Conservation (phyloP, 352 stramenopile genomes). For the Elongisporangium senticosum region DNA sequence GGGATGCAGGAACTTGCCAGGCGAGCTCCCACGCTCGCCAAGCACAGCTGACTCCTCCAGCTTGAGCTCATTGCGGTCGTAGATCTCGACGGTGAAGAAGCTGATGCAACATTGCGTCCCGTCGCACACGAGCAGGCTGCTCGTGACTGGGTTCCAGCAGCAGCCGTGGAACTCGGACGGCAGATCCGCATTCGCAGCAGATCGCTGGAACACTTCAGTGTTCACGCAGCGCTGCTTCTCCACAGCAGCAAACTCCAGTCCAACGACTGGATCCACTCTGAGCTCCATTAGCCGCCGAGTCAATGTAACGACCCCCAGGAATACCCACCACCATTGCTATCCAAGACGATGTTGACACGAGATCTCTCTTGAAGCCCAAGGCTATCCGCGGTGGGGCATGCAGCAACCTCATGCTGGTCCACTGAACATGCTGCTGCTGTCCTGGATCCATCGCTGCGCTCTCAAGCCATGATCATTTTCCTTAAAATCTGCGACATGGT, state of each 20-base stretch:
- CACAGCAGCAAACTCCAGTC: neutral
- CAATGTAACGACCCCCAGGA: neutral
- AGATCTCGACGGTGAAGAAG: slow-evolving; percentile 19
- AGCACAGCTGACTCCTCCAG: slow-evolving; percentile 8
- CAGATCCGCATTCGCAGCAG: neutral
- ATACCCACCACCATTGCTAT: neutral
- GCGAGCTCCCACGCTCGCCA: slow-evolving; percentile 16
- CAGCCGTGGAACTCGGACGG: slow-evolving; percentile 16
- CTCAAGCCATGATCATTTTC: slow-evolving; percentile 1
- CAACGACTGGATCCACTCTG: neutral
- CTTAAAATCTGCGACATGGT: neutral
- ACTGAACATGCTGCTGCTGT: too few species aligned
- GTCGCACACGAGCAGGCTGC: slow-evolving; percentile 45
- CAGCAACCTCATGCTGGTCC: neutral
- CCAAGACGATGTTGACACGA: too few species aligned
- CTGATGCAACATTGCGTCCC: slow-evolving; percentile 25
- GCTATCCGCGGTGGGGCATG: neutral
- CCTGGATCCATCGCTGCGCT: slow-evolving; percentile 1
- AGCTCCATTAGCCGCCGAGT: neutral
- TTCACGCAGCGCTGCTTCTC: neutral
- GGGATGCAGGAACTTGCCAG: slow-evolving; percentile 44
- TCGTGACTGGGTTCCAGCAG: slow-evolving; percentile 51
- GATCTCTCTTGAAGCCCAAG: too few species aligned
- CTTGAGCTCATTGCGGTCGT: slow-evolving; percentile 9
- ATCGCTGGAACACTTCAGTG: neutral